phyloP scores from a whole-genome alignment of 495 filamentous ascomycete genomes.

The Ramalina peruviana region DNA sequence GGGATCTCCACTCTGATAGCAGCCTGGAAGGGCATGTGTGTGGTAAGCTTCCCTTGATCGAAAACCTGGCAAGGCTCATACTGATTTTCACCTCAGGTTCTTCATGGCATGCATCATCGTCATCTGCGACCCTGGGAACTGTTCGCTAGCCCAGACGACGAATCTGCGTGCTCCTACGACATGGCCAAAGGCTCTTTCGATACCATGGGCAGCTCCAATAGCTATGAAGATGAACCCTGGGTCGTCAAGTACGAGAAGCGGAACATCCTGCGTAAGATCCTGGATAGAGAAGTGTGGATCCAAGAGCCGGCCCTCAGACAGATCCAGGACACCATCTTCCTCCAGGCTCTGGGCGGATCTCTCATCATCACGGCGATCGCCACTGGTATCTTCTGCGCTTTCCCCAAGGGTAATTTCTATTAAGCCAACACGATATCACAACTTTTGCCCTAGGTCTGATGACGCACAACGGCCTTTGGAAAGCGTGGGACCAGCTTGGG shows the following conservation, averaged over 20 bases:
- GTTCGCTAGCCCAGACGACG: conserved; percentile 30
- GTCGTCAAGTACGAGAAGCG: conserved; percentile 50
- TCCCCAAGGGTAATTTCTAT: conserved; percentile 31
- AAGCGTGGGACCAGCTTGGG: too few species aligned
- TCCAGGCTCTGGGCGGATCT: conserved; percentile 37
- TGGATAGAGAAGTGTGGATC: conserved; percentile 62
- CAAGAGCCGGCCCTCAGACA: conserved; percentile 59
- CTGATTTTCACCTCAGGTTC: conserved; percentile 19
- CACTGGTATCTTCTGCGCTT: conserved; percentile 33
- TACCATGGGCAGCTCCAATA: conserved; percentile 41
- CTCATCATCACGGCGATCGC: conserved; percentile 25
- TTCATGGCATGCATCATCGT: conserved; percentile 62
- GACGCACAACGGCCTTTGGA: too few species aligned
- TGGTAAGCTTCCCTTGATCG: conserved; percentile 27
- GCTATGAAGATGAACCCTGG: conserved; percentile 68
- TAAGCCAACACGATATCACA: neutral
- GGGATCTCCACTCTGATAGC: conserved; percentile 57
- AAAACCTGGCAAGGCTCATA: neutral
- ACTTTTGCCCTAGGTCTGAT: too few species aligned
- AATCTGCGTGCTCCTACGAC: conserved; percentile 10
- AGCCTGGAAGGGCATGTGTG: conserved; percentile 63
- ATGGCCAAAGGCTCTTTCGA: conserved; percentile 35
- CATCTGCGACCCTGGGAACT: conserved; percentile 71
- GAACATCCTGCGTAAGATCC: conserved; percentile 53
- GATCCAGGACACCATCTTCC: conserved; percentile 64